Evolutionary conservation across 31 red algal species (phyloP), one percentile per base, ranked within the genome.

Genomic region (Bonnemaisonia californica): DNA sequence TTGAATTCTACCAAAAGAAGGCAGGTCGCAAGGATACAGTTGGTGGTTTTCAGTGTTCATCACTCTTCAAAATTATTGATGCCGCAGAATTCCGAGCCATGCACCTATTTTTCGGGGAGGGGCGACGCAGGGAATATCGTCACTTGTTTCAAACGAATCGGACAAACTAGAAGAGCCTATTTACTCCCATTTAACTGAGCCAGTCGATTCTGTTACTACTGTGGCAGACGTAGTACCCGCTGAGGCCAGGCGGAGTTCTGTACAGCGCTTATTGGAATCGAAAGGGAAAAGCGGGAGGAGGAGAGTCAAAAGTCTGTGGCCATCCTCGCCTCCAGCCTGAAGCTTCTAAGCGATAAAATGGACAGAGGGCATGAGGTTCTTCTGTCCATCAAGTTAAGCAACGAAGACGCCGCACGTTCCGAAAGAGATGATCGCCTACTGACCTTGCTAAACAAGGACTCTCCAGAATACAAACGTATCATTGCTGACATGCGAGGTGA

Each of bases 51-150:
- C 64, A 69, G 64, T 69, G 39, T 9, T 27, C 64, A 23, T 22
- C 26, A 69, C 64, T 34, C 3, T 69, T 69, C 64, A 69, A 69
- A 31, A 37, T 69, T 38, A 31, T 69, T 7, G 33, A 69, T 37
- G 64, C 64, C 27, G 13, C 64, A 36, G 64, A 69, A 21, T 69
- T 37, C 64, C 9, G 32, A 36, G 32, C 64, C 1, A 11, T 0
- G 64, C 21, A 69, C 64, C 64, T 69, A 69, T 37, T 37, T 69
- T 69, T 69, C 31, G 33, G 29, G 64, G 0, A 61, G 57, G 1
- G 33, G 22, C 64, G 64, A 31, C 23, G 21, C 22, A 34, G 8
- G 33, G 26, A 31, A 27, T 11, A 69, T 22, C 64, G 22, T 38
- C 0, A 21, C 33, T 21, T 23, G 21, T 23, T 38, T 4, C 26